Evolutionary conservation across 768 basidiomycete species (phyloP), one percentile per base, ranked within the genome.

Genomic region (Mycena rosella): DNA sequence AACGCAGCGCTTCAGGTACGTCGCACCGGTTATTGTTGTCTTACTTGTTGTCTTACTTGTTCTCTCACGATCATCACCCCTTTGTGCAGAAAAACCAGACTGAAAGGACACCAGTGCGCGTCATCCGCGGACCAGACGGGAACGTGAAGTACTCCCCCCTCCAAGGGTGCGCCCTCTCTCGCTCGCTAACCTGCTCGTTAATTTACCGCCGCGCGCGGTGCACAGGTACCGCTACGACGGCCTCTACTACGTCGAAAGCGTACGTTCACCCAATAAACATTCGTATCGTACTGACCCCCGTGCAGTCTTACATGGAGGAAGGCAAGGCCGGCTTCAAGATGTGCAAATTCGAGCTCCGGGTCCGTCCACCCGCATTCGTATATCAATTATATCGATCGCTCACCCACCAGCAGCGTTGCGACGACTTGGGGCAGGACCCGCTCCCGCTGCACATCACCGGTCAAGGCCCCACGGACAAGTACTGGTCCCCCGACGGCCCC

Each of bases 311-410:
- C 10, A 60, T 64, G 44, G 65, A 71, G 42, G 48, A 48, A 29
- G 70, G 70, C 48, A 62, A 56, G 20, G 66, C 64, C 24, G 70
- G 70, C 29, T 71, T 64, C 63, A 71, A 71, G 63, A 71, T 71
- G 70, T 71, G 70, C 24, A 64, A 15, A 53, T 71, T 71, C 59
- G 53, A 51, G 34, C 61, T 71, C 24, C 20, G 45, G 66, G 65
- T 60, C 15, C 29, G 55, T 18, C 17, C 18, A 24, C n/a, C n/a
- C n/a, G n/a, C n/a, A 8, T 29, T 11, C n/a, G 15, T 40, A 22
- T 22, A 13, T 18, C 5, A 7, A 20, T 20, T 22, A 3, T 10
- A 7, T 24, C 9, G 36, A 3, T n/a, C 27, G 15, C 32, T 34
- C 32, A 54, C n/a, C 22, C 2, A n/a, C 22, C 17, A 15, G 8